Conservation (phyloP, 2,329 filamentous ascomycete genomes). For the Venturia oleaginea region DNA sequence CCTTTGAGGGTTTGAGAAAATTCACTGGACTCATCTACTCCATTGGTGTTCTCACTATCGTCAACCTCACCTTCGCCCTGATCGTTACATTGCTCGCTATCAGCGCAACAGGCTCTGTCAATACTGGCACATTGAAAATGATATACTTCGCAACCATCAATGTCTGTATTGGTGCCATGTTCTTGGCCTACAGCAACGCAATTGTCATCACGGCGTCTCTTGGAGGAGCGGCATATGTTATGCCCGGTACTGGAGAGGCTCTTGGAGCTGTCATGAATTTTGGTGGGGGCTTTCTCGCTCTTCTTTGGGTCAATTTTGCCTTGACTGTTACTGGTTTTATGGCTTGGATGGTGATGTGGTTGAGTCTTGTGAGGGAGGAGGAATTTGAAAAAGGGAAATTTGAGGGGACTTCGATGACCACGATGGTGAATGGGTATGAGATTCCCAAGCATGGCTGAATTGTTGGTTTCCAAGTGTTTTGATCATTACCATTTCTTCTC, state of each 20-base stretch:
- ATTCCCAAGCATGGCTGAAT: neutral
- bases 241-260: neutral
- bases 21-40: neutral
- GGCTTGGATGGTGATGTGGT: neutral
- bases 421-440: neutral
- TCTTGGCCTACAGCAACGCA: neutral
- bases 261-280: neutral
- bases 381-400: neutral
- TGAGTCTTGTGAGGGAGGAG: neutral
- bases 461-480: neutral
- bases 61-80: neutral
- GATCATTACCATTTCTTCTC: too few relatives aligned
- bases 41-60: neutral
- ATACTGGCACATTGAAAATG: neutral
- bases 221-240: neutral
- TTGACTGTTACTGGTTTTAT: neutral
- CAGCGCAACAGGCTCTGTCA: neutral
- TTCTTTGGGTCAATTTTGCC: neutral
- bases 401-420: neutral
- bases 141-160: neutral
- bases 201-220: neutral
- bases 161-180: neutral
- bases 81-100: neutral
- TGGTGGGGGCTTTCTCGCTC: neutral
- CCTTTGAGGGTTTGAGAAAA: neutral